Conservation (phyloP, 768 basidiomycete genomes). For the Tylopilus cervinicoccineus region DNA sequence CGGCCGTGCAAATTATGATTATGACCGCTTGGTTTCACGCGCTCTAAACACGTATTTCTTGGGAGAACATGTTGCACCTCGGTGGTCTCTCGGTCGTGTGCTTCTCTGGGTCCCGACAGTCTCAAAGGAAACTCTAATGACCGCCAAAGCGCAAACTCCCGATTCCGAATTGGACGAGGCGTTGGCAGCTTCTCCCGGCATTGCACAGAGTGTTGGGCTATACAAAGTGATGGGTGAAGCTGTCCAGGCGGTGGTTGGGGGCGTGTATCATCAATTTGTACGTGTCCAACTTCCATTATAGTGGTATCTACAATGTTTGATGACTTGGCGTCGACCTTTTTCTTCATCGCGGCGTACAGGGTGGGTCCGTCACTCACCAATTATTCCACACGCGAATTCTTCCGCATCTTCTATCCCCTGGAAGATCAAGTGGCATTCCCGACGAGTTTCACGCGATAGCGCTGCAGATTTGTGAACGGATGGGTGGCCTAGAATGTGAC, state of each 20-base stretch:
- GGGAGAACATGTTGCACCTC: conserved; percentile 68
- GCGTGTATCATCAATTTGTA: conserved; percentile 78
- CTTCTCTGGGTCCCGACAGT: conserved; percentile 72
- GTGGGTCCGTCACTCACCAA: conserved; percentile 32
- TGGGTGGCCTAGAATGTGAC: conserved; percentile 30
- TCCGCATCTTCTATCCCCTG: conserved; percentile 29
- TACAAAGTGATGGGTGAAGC: conserved; percentile 77
- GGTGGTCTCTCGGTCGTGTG: conserved; percentile 71
- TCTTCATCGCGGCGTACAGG: conserved; percentile 11
- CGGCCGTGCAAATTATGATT: conserved; percentile 47
- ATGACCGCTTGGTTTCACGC: conserved; percentile 52
- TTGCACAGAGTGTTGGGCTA: conserved; percentile 57
- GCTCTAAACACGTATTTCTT: conserved; percentile 67
- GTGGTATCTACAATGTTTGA: conserved; percentile 6
- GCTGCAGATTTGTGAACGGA: conserved; percentile 24
- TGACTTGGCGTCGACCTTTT: conserved; percentile 5
- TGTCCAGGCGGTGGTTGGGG: conserved; percentile 73
- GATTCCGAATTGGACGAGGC: conserved; percentile 28
- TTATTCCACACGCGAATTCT: conserved; percentile 35
- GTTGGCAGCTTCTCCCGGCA: conserved; percentile 29
- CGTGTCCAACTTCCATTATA: conserved; percentile 32
- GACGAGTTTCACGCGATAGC: conserved; percentile 29
- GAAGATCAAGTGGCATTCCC: conserved; percentile 26
- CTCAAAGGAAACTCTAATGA: conserved; percentile 32
- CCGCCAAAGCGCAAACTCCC: conserved; percentile 9